Conservation (phyloP, 108 stramenopile species). For the Skeletonema tropicum region DNA sequence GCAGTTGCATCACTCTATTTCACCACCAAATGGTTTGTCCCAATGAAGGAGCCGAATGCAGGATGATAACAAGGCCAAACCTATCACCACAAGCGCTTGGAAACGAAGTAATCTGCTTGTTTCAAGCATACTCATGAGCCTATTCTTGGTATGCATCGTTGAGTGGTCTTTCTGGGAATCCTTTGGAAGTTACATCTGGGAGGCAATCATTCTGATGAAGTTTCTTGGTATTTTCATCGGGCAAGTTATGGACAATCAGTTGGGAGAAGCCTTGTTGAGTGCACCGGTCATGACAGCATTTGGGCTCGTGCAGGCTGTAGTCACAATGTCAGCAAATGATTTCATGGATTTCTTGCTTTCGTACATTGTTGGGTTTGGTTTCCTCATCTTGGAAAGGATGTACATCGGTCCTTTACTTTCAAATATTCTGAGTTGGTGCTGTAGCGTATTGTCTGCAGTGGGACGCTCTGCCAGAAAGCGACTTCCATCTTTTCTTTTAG, state of each 20-base stretch:
- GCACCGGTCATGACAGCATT: constrained; percentile 72
- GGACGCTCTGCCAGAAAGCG: background rate
- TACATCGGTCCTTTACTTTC: constrained; percentile 70
- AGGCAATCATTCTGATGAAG: constrained; percentile 74
- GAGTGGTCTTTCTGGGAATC: constrained; percentile 82
- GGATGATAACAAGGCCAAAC: constrained; percentile 50
- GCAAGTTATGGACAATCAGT: constrained; percentile 58
- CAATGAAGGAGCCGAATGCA: constrained; percentile 45
- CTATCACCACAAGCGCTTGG: constrained; percentile 49
- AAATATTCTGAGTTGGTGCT: constrained; percentile 35
- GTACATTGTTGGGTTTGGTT: constrained; percentile 80
- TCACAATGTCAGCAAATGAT: constrained; percentile 75
- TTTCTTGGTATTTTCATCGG: constrained; percentile 63
- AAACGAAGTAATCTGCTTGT: constrained; percentile 71
- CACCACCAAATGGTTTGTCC: constrained; percentile 71
- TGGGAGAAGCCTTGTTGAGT: constrained; percentile 76
- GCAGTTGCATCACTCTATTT: constrained; percentile 47
- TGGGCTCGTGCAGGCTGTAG: constrained; percentile 61
- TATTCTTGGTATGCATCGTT: constrained; percentile 66
- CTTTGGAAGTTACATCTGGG: constrained; percentile 82
- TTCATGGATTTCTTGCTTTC: constrained; percentile 85
- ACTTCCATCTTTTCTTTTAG: background rate
- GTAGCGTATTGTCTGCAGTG: background rate
- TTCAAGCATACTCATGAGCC: constrained; percentile 63
- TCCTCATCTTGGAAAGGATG: constrained; percentile 63